These are phyloP conservation scores for Pulchroboletus neoregius DNA, from an alignment of 1,284 basidiomycete genomes.

Conservation along the genomic window DNA sequence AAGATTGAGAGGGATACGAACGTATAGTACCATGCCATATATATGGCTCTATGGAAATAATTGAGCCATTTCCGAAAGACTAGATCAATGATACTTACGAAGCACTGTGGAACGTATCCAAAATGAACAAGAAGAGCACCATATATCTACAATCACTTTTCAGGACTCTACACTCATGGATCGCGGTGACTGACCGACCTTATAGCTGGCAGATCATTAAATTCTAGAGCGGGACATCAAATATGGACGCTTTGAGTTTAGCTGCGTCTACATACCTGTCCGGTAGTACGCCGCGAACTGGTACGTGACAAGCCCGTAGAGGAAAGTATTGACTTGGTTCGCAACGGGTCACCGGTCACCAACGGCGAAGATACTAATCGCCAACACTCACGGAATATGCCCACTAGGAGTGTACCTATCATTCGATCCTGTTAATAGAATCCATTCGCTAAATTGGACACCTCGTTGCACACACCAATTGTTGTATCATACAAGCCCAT, in stretches of 20 bases:
- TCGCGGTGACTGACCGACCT: slow-evolving; percentile 9
- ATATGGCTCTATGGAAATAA: slow-evolving; percentile 13
- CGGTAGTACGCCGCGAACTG: slow-evolving; percentile 45
- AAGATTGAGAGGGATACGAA: slow-evolving; percentile 2
- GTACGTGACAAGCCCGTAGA: slow-evolving; percentile 48
- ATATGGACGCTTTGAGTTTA: too few species aligned
- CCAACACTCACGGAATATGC: slow-evolving; percentile 36
- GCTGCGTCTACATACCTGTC: slow-evolving; percentile 34
- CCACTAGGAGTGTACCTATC: slow-evolving; percentile 38
- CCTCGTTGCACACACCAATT: slow-evolving; percentile 10
- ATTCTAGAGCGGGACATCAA: slow-evolving; percentile 31
- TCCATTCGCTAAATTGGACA: not conserved
- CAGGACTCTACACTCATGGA: not conserved
- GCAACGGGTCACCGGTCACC: not conserved
- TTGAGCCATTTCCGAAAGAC: not conserved
- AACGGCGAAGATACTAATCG: not conserved
- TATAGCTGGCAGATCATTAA: slow-evolving; percentile 38
- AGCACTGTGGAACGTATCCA: slow-evolving; percentile 44
- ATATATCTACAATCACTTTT: slow-evolving; percentile 30
- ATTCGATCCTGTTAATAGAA: not conserved
- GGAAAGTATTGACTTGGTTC: slow-evolving; percentile 46
- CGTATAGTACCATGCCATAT: slow-evolving; percentile 23
- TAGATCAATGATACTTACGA: slow-evolving; percentile 8
- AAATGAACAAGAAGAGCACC: slow-evolving; percentile 38
- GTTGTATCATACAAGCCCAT: slow-evolving; percentile 20